Percentiles rank a stretch among this genome's conserved stretches.
Evolutionary conservation across 345 rosid species (phyloP).

Genomic region (Murraya paniculata): DNA sequence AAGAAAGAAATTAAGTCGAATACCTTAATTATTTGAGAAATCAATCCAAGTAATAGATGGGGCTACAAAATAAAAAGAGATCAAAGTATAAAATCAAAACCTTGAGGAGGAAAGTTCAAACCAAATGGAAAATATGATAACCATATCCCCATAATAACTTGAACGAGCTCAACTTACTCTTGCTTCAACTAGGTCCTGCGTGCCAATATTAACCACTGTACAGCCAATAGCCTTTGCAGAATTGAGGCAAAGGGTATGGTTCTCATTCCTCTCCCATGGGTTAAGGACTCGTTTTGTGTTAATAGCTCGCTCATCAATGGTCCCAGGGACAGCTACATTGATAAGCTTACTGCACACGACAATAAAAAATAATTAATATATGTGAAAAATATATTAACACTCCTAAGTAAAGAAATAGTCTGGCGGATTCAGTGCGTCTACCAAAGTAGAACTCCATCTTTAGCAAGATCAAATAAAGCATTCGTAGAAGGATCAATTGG

Average conservation of each 20-base stretch:
- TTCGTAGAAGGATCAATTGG: constrained; percentile 79
- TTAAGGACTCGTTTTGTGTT: constrained; percentile 77
- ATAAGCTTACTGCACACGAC: constrained; percentile 81
- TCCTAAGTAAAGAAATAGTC: not conserved
- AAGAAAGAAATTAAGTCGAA: constrained; percentile 9
- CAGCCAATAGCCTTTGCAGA: constrained; percentile 99
- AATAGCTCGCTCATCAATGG: constrained; percentile 97
- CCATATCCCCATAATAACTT: not conserved
- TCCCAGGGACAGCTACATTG: constrained; percentile 95
- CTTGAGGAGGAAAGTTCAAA: constrained; percentile 14
- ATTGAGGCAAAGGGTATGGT: constrained; percentile 94
- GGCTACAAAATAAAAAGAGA: constrained; percentile 49
- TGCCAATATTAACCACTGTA: constrained; percentile 94
- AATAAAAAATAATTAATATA: constrained; percentile 20
- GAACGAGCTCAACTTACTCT: constrained; percentile 54
- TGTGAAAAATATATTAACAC: constrained; percentile 1
- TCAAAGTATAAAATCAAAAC: constrained; percentile 15
- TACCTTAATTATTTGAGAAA: constrained; percentile 98
- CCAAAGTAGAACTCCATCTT: constrained; percentile 96
- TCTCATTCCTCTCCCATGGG: constrained; percentile 99
- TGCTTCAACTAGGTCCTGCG: constrained; percentile 90
- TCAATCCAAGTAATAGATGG: constrained; percentile 90
- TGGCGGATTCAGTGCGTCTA: constrained; percentile 20
- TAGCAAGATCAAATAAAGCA: constrained; percentile 83
- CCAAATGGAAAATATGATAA: constrained; percentile 10